A percentile compares a stretch with the other conserved stretches of the same genome.
phyloP scores from a whole-genome alignment of 192 early-diverging fungal species.

The Umbelopsis sp. region DNA sequence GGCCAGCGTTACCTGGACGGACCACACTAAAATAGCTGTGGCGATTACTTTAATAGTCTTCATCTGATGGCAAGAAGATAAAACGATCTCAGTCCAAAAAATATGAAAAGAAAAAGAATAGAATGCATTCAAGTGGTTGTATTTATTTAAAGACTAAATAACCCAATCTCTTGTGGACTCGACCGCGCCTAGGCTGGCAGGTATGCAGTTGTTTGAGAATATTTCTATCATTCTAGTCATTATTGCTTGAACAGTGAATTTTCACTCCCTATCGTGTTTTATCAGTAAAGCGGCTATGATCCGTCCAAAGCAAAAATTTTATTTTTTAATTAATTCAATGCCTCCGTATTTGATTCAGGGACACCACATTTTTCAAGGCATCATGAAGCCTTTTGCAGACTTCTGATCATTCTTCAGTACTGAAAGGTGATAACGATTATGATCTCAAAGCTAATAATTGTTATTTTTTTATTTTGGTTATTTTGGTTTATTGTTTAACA shows the following conservation, averaged over 20 bases:
- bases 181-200: neutral
- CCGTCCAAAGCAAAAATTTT: neutral
- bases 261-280: neutral
- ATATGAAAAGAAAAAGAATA: constrained; percentile 3
- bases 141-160: constrained; percentile 8
- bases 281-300: neutral
- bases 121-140: neutral
- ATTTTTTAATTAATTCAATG: constrained; percentile 14
- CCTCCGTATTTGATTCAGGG: constrained; percentile 20
- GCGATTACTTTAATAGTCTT: neutral
- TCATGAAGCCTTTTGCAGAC: constrained; percentile 21
- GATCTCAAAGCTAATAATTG: neutral
- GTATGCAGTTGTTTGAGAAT: neutral
- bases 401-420: constrained; percentile 15
- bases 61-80: neutral
- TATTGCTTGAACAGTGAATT: neutral
- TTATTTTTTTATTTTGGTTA: neutral
- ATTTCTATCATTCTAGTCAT: neutral
- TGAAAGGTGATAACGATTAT: constrained; percentile 16
- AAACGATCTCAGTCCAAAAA: neutral
- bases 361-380: constrained; percentile 19
- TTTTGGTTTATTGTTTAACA: neutral
- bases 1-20: neutral
- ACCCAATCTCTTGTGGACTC: neutral
- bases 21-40: constrained; percentile 2